Base-by-base conservation (phyloP, 1,139 yeast species). In the Taiozyma sp. region DNA sequence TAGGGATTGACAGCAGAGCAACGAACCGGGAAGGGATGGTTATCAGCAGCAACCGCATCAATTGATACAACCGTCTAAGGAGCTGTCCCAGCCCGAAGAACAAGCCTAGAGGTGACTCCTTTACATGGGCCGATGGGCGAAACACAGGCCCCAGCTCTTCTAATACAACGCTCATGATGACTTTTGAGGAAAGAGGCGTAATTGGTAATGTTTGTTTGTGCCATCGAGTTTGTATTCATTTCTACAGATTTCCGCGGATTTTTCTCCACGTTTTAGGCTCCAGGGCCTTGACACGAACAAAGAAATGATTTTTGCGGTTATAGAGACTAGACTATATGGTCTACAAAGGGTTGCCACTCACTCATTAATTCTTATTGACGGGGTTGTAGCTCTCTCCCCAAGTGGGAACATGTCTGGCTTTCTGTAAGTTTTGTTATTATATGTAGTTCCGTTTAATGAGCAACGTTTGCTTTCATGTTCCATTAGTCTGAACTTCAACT, bases 1-100 rank as follows among this genome's bases (percentile, higher is more conserved):
- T 49, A 29, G 54, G 55, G 9, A 50, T 56, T 2, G 61, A 54
- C 1, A 62, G 48, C 29, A 62, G 46, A 1, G 6, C 10, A 14
- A 40, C 10, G 29, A 40, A 40, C 9, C 13, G 16, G 4, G 29
- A 22, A 14, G 43, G 43, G 11, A 40, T 24, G 6, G 29, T 24
- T 40, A 40, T 40, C 5, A 40, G 43, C 30, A 40, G 5, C 16
- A 40, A 40, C 43, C 29, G 16, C 2, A 24, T 4, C 30, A 40
- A 13, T 40, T 14, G 43, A 40, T 40, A 37, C 7, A 21, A 7
- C 5, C 24, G 16, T 14, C 41, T 37, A 14, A 37, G 41, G 5
- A 37, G 14, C 19, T 19, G 19, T 10, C 24, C 35, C 35, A 14
- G 9, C 4, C 35, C 35, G 14, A 32, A 32, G 19, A 32, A 32